These are phyloP conservation scores for Sinapis alba DNA, from an alignment of 441 rosid genomes.

Conservation along the genomic window DNA sequence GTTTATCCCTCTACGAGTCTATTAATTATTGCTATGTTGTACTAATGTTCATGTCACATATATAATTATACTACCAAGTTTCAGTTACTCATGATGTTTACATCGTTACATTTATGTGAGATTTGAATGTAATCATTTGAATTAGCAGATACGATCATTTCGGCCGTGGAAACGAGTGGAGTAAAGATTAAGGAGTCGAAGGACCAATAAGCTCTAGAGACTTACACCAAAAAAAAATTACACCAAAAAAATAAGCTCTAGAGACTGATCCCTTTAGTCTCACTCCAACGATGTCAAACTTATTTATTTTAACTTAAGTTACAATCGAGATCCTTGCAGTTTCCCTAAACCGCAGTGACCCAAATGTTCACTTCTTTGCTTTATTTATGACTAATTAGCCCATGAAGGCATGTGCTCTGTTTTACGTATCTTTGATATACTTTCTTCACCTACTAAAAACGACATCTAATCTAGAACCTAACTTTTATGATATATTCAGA, in stretches of 20 bases:
- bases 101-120: neutral
- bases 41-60: neutral
- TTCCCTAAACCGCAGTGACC: neutral
- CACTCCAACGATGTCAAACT: constrained; percentile 20
- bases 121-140: neutral
- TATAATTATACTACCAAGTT: neutral
- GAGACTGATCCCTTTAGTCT: neutral
- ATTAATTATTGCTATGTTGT: neutral
- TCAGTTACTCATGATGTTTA: neutral
- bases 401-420: neutral
- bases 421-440: neutral
- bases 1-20: neutral
- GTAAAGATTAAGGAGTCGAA: neutral
- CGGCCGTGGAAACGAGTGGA: neutral
- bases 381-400: neutral
- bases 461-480: neutral
- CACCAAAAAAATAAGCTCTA: constrained; percentile 1
- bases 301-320: neutral
- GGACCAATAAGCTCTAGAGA: neutral
- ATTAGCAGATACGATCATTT: neutral
- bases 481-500: neutral
- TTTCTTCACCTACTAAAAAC: neutral
- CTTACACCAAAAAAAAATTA: too few species aligned
- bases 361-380: neutral
- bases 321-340: neutral